phyloP scores from a whole-genome alignment of 345 rosid species.

The Populus ilicifolia region DNA sequence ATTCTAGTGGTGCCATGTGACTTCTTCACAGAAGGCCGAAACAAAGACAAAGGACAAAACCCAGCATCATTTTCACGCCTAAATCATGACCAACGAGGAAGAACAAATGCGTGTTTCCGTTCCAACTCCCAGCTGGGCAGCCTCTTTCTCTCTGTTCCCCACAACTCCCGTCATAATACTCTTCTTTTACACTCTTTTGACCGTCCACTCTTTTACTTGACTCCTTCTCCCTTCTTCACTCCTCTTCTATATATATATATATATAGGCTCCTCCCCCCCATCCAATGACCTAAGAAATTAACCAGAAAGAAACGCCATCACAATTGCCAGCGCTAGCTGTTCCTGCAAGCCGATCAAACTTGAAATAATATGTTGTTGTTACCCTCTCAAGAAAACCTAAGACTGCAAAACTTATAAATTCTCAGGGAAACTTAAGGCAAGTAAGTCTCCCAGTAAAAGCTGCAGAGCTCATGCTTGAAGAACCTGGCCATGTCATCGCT shows the following conservation, averaged over 20 bases:
- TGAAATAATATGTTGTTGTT: neutral
- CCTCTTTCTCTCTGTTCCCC: neutral
- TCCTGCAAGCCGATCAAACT: neutral
- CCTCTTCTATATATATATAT: neutral
- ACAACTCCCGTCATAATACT: neutral
- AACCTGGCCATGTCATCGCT: constrained; percentile 37
- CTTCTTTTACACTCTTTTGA: neutral
- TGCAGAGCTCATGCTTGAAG: constrained; percentile 54
- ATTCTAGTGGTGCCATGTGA: neutral
- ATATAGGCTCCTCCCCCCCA: neutral
- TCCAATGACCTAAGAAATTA: neutral
- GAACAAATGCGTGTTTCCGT: neutral
- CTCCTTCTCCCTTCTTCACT: neutral
- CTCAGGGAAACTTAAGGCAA: constrained; percentile 23
- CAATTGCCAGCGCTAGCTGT: neutral
- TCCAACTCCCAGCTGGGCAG: neutral
- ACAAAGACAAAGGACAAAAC: neutral
- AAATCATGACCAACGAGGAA: neutral
- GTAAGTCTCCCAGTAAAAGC: constrained; percentile 31
- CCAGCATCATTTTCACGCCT: neutral
- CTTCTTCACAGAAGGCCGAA: neutral
- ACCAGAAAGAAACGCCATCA: neutral
- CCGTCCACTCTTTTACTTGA: neutral
- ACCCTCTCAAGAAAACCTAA: neutral
- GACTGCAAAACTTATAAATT: constrained; percentile 28